phyloP scores from a whole-genome alignment of 129 eudicot species.

The Heracleum sosnowskyi region DNA sequence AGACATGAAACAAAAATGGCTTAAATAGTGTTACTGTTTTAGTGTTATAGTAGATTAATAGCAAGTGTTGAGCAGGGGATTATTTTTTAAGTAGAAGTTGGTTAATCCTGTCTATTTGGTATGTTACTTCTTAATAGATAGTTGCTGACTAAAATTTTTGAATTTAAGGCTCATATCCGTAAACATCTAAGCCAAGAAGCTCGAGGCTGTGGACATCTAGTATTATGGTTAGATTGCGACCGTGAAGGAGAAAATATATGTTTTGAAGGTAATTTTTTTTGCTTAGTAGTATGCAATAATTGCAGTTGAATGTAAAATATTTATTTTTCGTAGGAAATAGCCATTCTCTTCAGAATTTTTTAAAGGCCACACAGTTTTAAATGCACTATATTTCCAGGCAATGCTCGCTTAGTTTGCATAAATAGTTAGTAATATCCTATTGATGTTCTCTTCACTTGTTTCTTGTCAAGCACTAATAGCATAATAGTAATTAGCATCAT shows the following conservation, averaged over 20 bases:
- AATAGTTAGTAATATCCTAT: background rate
- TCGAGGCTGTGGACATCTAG: slow-evolving; percentile 76
- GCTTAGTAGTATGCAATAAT: background rate
- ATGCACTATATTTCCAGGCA: background rate
- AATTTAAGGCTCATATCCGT: slow-evolving; percentile 74
- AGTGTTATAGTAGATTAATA: background rate
- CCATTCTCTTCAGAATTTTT: background rate
- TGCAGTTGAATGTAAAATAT: background rate
- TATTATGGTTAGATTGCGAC: slow-evolving; percentile 93
- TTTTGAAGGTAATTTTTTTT: slow-evolving; percentile 71
- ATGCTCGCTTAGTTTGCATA: background rate
- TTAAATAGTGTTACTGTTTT: background rate
- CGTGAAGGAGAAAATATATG: slow-evolving; percentile 98
- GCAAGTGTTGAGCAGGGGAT: background rate
- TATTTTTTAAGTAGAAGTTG: background rate
- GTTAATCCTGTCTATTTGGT: background rate
- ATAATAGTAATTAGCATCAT: background rate
- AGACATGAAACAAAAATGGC: background rate
- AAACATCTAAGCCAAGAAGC: slow-evolving; percentile 88
- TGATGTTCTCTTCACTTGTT: background rate
- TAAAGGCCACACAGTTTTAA: background rate
- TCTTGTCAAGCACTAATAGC: background rate
- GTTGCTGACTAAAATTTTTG: slow-evolving; percentile 19
- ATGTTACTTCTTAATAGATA: background rate
- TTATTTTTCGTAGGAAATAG: background rate